Base-by-base conservation (phyloP, 352 stramenopile genomes). In the Phytopythium helicoides region DNA sequence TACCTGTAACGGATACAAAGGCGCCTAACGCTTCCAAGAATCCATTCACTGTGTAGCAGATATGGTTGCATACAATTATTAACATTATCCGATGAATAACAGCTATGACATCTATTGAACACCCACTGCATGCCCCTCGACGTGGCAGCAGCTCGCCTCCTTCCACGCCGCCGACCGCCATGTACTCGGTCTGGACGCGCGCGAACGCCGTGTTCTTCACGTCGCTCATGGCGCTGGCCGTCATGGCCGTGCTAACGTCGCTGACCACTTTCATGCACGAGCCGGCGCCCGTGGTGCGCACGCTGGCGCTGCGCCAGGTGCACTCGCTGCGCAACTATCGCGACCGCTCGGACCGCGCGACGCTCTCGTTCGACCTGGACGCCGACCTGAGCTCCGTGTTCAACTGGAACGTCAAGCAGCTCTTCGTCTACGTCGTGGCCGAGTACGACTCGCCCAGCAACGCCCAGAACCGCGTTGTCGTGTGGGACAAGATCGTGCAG, bases 381-480 rank as follows among this genome's bases (percentile, higher is more conserved):
- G 81, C 84, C 87, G 84, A 94, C 18, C 48, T 94, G 50, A 86
- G 76, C 64, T 92, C 83, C 22, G 83, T 92, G 23, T 95, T 95
- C 75, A 95, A 95, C 62, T 95, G 85, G 85, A 95, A 95, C 64
- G 83, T 91, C 28, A 95, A 93, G 77, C 82, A 93, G 67, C 63
- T 95, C 47, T 95, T 95, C 45, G 82, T 93, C 63, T 95, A 93
- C 77, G 78, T 95, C 46, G 47, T 90, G 48, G 85, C 85, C 46
- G 83, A 92, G 67, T 95, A 91, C 60, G 49, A 69, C 64, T 92
- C 63, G 55, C 46, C 63, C 52, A 79, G 64, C 53, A 92, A 92
- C 58, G 42, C 45, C 10, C 58, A 68, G 52, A 94, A 94, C 67
- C 57, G 89, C 57, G 84, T 94, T n/a, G 84, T 94, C 36, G 57